A percentile compares a stretch with the other conserved stretches of the same genome.
These are phyloP conservation scores for Auxenochlorella protothecoides DNA, from an alignment of 139 green algal species.

Conservation along the genomic window DNA sequence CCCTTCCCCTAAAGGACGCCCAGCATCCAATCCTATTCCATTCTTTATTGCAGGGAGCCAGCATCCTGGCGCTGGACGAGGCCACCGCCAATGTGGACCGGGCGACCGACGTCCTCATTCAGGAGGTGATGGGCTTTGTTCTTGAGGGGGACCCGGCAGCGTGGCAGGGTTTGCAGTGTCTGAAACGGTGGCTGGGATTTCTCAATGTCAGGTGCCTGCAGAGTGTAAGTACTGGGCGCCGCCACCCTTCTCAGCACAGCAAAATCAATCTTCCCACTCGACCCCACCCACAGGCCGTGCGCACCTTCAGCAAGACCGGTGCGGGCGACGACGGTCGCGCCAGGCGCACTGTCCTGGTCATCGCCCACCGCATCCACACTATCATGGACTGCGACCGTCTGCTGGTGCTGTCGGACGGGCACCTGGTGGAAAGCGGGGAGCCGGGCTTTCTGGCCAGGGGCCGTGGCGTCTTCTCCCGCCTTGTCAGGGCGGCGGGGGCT, in stretches of 20 bases:
- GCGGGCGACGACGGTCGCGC: background rate
- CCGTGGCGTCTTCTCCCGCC: background rate
- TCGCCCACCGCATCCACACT: constrained; percentile 72
- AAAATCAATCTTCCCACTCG: background rate
- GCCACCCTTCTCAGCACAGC: no score
- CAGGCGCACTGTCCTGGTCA: constrained; percentile 57
- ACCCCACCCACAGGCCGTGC: constrained; percentile 39
- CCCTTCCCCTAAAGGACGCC: no score
- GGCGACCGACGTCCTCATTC: constrained; percentile 67
- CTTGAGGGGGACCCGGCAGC: background rate
- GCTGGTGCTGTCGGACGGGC: constrained; percentile 58
- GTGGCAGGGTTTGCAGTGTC: no score
- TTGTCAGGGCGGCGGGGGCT: background rate
- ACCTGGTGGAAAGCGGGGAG: constrained; percentile 53
- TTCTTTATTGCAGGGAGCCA: constrained; percentile 20
- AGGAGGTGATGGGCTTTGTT: constrained; percentile 10
- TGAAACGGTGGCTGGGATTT: no score
- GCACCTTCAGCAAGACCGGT: background rate
- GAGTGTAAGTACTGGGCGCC: no score
- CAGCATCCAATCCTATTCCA: background rate
- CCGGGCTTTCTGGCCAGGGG: constrained; percentile 5
- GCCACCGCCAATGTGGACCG: constrained; percentile 84
- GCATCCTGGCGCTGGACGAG: constrained; percentile 50
- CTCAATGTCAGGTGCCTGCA: no score
- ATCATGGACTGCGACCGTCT: constrained; percentile 78